Evolutionary conservation across 164 flowering plant genomes (phyloP).

Genomic region (Hamamelis virginiana): DNA sequence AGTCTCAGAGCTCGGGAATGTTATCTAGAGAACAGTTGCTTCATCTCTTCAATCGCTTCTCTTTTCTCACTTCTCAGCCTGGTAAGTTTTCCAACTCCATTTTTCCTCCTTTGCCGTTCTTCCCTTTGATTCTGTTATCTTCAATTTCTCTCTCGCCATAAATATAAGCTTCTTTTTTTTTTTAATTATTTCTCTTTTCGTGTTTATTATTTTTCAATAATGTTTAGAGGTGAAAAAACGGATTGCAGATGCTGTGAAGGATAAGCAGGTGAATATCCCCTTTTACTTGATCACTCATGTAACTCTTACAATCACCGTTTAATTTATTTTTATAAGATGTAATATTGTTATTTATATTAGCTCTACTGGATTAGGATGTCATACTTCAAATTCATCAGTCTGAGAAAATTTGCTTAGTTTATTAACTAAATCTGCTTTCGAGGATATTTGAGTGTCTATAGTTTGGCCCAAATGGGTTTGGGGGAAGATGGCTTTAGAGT

Average conservation of each 20-base stretch:
- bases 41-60: slow-evolving; percentile 70
- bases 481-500: no score
- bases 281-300: no score
- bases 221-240: slow-evolving; percentile 72
- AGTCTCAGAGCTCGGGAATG: slow-evolving; percentile 50
- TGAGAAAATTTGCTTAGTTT: no score
- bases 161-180: neutral
- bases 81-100: slow-evolving; percentile 30
- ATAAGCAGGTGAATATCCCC: slow-evolving; percentile 51
- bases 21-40: slow-evolving; percentile 61
- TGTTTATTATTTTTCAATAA: neutral
- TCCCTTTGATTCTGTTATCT: no score
- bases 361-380: no score
- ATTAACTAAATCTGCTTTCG: no score
- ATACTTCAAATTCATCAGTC: no score
- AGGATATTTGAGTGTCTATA: no score
- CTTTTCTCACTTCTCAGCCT: slow-evolving; percentile 58
- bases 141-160: neutral
- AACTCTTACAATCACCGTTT: no score
- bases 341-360: no score
- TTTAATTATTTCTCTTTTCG: neutral
- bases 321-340: no score
- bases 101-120: neutral
- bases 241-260: slow-evolving; percentile 71
- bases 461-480: no score